Conservation (phyloP, 495 filamentous ascomycete genomes). For the Lasiosphaeris hirsuta region DNA sequence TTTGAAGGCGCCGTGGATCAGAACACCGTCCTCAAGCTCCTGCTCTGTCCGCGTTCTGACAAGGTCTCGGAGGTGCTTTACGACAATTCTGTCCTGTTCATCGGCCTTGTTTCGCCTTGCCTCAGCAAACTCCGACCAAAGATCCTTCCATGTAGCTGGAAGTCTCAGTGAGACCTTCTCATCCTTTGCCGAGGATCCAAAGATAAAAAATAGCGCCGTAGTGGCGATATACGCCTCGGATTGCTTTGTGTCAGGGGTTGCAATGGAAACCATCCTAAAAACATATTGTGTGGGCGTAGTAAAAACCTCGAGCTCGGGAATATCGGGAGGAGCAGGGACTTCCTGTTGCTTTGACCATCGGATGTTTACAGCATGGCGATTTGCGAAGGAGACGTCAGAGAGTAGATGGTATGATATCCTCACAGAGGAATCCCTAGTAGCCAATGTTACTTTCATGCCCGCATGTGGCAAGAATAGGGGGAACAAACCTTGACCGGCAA, state of each 20-base stretch:
- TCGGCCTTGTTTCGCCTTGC: slow-evolving; percentile 66
- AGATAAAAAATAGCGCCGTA: slow-evolving; percentile 74
- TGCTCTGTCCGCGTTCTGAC: slow-evolving; percentile 55
- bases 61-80: slow-evolving; percentile 60
- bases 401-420: slow-evolving; percentile 63
- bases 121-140: slow-evolving; percentile 76
- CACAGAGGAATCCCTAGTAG: slow-evolving; percentile 59
- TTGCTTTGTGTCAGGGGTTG: slow-evolving; percentile 73
- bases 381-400: slow-evolving; percentile 68
- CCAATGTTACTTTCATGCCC: slow-evolving; percentile 16
- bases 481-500: slow-evolving; percentile 70
- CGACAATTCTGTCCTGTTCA: slow-evolving; percentile 59
- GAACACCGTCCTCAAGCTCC: slow-evolving; percentile 68
- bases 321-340: slow-evolving; percentile 35
- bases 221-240: slow-evolving; percentile 86
- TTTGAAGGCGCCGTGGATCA: slow-evolving; percentile 67
- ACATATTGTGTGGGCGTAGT: slow-evolving; percentile 38
- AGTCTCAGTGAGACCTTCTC: slow-evolving; percentile 80
- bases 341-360: slow-evolving; percentile 79
- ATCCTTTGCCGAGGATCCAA: slow-evolving; percentile 70
- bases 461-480: neutral
- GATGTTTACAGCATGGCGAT: slow-evolving; percentile 69
- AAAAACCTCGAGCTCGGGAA: slow-evolving; percentile 43
- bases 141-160: slow-evolving; percentile 74
- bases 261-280: slow-evolving; percentile 70